A percentile compares a stretch with the other conserved stretches of the same genome.
Evolutionary conservation across 805 yeast genomes (phyloP).

Genomic region (Candida xiaguanensis): DNA sequence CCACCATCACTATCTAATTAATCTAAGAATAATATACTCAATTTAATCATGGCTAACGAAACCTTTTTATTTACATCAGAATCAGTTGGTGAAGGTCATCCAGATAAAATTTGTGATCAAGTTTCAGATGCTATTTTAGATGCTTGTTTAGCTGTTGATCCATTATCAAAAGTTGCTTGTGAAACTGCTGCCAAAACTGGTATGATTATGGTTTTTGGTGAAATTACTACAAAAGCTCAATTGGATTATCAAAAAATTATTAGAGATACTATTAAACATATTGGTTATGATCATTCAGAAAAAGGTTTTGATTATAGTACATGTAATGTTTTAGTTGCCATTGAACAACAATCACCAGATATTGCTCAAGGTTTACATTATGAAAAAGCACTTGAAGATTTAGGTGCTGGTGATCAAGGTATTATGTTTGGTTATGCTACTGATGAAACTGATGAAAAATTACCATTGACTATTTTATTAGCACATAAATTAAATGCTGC

Average conservation of each 20-base stretch:
- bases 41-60: slow-evolving; percentile 22
- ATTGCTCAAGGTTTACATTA: slow-evolving; percentile 99
- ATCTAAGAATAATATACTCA: neutral
- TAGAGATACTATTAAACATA: slow-evolving; percentile 97
- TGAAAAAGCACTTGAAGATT: slow-evolving; percentile 91
- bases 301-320: slow-evolving; percentile 99
- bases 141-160: slow-evolving; percentile 94
- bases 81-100: slow-evolving; percentile 94
- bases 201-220: slow-evolving; percentile 99
- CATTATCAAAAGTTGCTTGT: slow-evolving; percentile 97
- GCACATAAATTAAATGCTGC: slow-evolving; percentile 97
- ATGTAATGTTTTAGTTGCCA: slow-evolving; percentile 97
- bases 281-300: slow-evolving; percentile 93
- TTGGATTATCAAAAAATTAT: slow-evolving; percentile 96
- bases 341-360: slow-evolving; percentile 99
- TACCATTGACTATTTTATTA: slow-evolving; percentile 90
- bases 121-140: slow-evolving; percentile 97
- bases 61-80: slow-evolving; percentile 73
- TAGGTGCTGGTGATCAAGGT: slow-evolving; percentile 99
- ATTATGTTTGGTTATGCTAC: slow-evolving; percentile 99
- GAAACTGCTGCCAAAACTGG: slow-evolving; percentile 99
- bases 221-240: slow-evolving; percentile 94
- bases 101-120: slow-evolving; percentile 97
- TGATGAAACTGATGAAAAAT: slow-evolving; percentile 96
- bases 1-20: neutral